A percentile compares a stretch with the other conserved stretches of the same genome.
Conservation (phyloP, 768 basidiomycete genomes). For the Hemileccinum rubropunctum region DNA sequence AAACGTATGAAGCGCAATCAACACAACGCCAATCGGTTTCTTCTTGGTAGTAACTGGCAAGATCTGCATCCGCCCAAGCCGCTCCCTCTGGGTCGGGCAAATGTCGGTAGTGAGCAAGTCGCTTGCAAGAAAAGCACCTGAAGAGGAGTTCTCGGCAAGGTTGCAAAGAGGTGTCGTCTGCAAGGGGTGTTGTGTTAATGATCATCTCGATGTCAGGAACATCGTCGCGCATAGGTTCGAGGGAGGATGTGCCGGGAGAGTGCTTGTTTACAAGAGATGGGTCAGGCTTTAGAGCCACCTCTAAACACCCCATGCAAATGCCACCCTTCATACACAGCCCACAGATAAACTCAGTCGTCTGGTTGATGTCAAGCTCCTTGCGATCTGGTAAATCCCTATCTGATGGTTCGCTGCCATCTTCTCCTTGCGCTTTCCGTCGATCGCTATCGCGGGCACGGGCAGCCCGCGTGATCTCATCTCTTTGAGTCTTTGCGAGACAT, state of each 20-base stretch:
- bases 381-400: constrained; percentile 43
- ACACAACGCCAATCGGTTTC: constrained; percentile 63
- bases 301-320: constrained; percentile 73
- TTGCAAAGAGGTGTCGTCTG: constrained; percentile 17
- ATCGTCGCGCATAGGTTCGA: constrained; percentile 8
- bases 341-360: constrained; percentile 81
- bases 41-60: constrained; percentile 63
- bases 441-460: constrained; percentile 50
- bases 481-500: constrained; percentile 63
- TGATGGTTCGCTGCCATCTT: constrained; percentile 18
- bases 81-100: constrained; percentile 47
- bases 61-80: constrained; percentile 35
- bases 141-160: constrained; percentile 56
- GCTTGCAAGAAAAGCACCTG: constrained; percentile 81
- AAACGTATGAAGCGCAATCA: constrained; percentile 73
- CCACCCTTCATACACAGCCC: constrained; percentile 72
- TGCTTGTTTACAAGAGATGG: constrained; percentile 20
- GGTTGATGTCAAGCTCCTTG: constrained; percentile 42
- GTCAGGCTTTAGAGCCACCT: constrained; percentile 52
- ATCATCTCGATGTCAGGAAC: constrained; percentile 36
- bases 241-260: neutral
- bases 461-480: constrained; percentile 71
- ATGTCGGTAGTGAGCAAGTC: constrained; percentile 80
- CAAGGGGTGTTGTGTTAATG: constrained; percentile 19
- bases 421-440: constrained; percentile 34